These are phyloP conservation scores for Lenzites betulinus DNA, from an alignment of 768 basidiomycete genomes.

Conservation along the genomic window DNA sequence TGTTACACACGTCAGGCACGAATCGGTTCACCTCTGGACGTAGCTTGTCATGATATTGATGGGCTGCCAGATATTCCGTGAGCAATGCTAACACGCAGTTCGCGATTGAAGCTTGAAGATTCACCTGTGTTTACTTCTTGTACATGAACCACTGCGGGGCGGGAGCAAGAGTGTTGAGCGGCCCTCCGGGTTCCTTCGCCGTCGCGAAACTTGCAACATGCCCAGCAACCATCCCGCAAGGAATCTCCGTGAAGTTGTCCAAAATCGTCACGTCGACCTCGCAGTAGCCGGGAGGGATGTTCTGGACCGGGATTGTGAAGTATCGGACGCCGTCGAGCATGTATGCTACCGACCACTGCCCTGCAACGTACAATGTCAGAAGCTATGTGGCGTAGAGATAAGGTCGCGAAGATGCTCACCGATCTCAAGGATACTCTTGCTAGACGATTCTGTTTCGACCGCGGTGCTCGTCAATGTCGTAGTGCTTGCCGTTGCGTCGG, in stretches of 20 bases:
- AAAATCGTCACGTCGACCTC: slow-evolving; percentile 11
- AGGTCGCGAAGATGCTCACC: neutral
- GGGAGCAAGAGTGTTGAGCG: neutral
- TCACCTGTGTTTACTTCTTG: slow-evolving; percentile 1
- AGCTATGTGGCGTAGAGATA: neutral
- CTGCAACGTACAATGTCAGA: neutral
- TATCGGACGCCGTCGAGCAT: slow-evolving; percentile 10
- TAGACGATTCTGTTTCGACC: neutral
- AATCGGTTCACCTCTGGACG: too few relatives aligned
- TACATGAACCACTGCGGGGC: slow-evolving; percentile 13
- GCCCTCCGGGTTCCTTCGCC: neutral
- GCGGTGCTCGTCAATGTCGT: neutral
- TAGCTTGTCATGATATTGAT: too few relatives aligned
- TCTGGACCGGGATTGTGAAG: neutral
- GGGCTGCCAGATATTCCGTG: too few relatives aligned
- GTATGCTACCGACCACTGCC: neutral
- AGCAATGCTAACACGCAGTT: too few relatives aligned
- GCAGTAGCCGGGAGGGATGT: slow-evolving; percentile 5
- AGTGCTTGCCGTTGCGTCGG: too few relatives aligned
- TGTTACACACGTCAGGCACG: too few relatives aligned
- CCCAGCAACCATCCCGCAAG: slow-evolving; percentile 16
- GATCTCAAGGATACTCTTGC: neutral
- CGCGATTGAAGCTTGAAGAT: too few relatives aligned
- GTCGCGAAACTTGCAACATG: slow-evolving; percentile 6
- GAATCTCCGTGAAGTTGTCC: neutral